Evolutionary conservation across 345 rosid species (phyloP), one percentile per base, ranked within the genome.

Genomic region (Euphorbia pulcherrima): DNA sequence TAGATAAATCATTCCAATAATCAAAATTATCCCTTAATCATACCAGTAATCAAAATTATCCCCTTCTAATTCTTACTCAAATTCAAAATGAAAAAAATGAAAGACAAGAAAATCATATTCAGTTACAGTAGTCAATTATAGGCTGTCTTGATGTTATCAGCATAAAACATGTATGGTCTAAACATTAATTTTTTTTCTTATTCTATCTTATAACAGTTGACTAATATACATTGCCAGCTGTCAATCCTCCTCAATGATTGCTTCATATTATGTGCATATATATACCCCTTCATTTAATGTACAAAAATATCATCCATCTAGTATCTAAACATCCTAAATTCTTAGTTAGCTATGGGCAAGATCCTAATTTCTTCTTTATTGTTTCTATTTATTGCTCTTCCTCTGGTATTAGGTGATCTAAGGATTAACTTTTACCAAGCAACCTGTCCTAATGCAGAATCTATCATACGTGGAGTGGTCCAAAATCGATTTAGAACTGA

Each of bases 371-470:
- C 70, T 17, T 61, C 72, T 66, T 62, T 78, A 41, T 29, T 81
- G 20, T 11, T 76, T 37, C 20, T 73, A 58, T 62, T 72, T 11
- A 1, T 20, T 20, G 18, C 77, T 67, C 73, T 85, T 26, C 87
- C 78, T 0, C 59, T 71, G 57, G 78, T 70, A 23, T 70, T 80
- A 17, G 92, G 84, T 23, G 77, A 83, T 33, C 66, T 92, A 0
- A 79, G 69, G 69, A 81, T 80, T 0, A 89, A 87, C 0, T 92
- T 86, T 67, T 88, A 89, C 82, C 73, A 54, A 63, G 29, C 58
- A 11, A 69, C 83, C 7, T 92, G 96, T 68, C 96, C 95, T 4
- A 61, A 56, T 47, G 91, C 95, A 0, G 92, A 90, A 68, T 74
- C 86, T 52, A 88, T 88, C 21, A 72, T 90, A 11, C 68, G 61